phyloP scores from a whole-genome alignment of 139 green algal genomes.

The Tetradesmus lagerheimii region DNA sequence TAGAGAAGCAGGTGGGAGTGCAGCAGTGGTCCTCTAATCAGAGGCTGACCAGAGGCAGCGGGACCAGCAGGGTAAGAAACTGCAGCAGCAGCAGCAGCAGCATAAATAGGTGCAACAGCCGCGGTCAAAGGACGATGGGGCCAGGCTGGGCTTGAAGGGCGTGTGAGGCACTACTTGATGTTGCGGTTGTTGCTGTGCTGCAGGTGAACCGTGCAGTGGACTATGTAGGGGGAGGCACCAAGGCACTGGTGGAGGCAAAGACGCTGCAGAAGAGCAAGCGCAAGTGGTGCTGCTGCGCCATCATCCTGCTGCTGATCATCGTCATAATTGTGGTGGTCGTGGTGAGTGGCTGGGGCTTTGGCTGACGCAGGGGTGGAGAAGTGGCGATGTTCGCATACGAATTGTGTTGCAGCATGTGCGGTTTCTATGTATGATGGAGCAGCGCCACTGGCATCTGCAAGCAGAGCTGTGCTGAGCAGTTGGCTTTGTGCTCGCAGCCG shows the following conservation, averaged over 20 bases:
- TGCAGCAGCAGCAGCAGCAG: neutral
- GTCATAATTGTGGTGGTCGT: slow-evolving; percentile 83
- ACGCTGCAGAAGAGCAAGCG: slow-evolving; percentile 93
- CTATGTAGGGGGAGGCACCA: slow-evolving; percentile 88
- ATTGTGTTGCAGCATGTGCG: neutral
- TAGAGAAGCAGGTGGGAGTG: slow-evolving; percentile 81
- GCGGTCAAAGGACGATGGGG: neutral
- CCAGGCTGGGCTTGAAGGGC: too few species aligned
- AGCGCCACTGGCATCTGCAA: neutral
- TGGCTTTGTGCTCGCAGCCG: neutral
- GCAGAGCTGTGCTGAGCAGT: neutral
- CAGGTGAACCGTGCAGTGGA: slow-evolving; percentile 87
- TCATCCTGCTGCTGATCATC: slow-evolving; percentile 92
- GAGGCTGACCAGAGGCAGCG: too few species aligned
- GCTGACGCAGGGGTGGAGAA: neutral
- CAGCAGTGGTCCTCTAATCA: too few species aligned
- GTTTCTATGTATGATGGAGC: too few species aligned
- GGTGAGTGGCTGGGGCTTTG: slow-evolving; percentile 53
- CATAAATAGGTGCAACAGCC: neutral
- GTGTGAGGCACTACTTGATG: too few species aligned
- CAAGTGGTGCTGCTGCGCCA: slow-evolving; percentile 94
- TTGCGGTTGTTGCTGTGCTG: neutral
- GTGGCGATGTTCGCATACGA: neutral
- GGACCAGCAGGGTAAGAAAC: neutral
- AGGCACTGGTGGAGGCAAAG: slow-evolving; percentile 87